Conservation (phyloP, 306 rosid species). For the Vicia faba region DNA sequence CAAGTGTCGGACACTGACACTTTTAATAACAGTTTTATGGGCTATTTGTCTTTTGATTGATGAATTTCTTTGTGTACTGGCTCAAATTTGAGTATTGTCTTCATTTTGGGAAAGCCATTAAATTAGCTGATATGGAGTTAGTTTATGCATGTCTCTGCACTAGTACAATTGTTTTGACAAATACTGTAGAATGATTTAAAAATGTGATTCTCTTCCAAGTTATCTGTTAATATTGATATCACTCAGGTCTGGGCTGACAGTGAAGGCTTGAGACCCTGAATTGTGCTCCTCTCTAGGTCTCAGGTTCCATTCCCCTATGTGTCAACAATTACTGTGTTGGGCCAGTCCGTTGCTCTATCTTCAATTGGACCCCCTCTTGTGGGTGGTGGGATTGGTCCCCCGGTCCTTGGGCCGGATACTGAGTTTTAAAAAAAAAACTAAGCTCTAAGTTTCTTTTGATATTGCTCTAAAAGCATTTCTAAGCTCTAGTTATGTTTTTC, state of each 20-base stretch:
- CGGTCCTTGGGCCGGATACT: too few relatives aligned
- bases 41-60: conserved; percentile 14
- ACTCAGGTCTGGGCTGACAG: too few relatives aligned
- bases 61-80: conserved; percentile 24
- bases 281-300: too few relatives aligned
- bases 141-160: conserved; percentile 25
- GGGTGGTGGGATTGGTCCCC: too few relatives aligned
- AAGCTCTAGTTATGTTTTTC: conserved; percentile 42
- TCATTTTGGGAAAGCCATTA: conserved; percentile 4
- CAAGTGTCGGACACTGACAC: too few relatives aligned
- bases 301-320: too few relatives aligned
- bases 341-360: too few relatives aligned
- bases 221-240: conserved; percentile 1
- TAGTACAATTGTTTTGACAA: neutral
- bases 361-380: too few relatives aligned
- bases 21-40: too few relatives aligned
- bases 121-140: conserved; percentile 3
- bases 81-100: conserved; percentile 8
- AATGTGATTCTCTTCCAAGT: conserved; percentile 28
- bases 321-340: too few relatives aligned
- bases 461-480: conserved; percentile 36
- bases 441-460: conserved; percentile 25
- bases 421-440: neutral
- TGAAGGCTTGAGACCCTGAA: too few relatives aligned
- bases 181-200: conserved; percentile 12